Percentiles rank a stretch among this genome's conserved stretches.
phyloP scores from a whole-genome alignment of 1,284 basidiomycete genomes.

The Ceratorhiza oryzae-sativae region DNA sequence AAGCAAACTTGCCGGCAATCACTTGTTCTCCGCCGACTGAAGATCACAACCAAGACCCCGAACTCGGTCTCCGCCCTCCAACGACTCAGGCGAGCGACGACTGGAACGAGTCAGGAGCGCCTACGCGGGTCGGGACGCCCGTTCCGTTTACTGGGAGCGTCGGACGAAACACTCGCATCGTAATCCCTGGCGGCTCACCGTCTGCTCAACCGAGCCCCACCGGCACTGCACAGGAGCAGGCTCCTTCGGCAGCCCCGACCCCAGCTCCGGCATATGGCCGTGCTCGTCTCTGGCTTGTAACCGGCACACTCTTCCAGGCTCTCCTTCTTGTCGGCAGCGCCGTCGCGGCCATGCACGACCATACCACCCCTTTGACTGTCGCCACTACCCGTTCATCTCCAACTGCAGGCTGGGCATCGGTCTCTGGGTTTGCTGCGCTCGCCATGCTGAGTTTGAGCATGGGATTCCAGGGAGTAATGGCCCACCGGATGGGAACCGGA shows the following conservation, averaged over 20 bases:
- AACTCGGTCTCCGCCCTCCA: not conserved
- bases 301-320: constrained; percentile 19
- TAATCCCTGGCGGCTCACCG: not conserved
- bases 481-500: constrained; percentile 31
- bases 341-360: constrained; percentile 21
- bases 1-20: not conserved
- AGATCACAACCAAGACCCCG: not conserved
- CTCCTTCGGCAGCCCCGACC: not conserved
- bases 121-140: constrained; percentile 27
- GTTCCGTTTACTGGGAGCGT: not conserved
- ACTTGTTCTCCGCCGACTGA: not conserved
- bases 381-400: not conserved
- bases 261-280: not conserved
- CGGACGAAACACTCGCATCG: not conserved
- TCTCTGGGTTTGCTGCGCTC: constrained; percentile 8
- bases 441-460: constrained; percentile 19
- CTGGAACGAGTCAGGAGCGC: constrained; percentile 24
- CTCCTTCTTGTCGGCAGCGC: not conserved
- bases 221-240: not conserved
- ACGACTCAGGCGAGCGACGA: not conserved
- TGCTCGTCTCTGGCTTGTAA: constrained; percentile 22
- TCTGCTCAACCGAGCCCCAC: not conserved
- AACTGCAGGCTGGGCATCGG: not conserved
- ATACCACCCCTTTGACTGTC: not conserved
- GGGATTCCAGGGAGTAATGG: constrained; percentile 35